A percentile compares a stretch with the other conserved stretches of the same genome.
Evolutionary conservation across 805 yeast genomes (phyloP).

Genomic region (Candida khao-thaluensis): DNA sequence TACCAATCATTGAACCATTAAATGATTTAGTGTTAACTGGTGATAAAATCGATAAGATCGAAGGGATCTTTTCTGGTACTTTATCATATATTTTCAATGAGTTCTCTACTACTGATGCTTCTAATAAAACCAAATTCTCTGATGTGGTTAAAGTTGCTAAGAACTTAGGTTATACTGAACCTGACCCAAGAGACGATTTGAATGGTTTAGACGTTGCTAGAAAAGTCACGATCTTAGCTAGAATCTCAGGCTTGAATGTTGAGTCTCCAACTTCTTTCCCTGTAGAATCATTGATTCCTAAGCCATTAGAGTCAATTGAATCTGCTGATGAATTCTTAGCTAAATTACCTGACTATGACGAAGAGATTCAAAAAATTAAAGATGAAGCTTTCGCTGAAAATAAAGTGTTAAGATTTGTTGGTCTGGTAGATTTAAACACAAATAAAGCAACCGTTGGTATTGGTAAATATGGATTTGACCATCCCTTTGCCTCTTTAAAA

Average conservation of each 20-base stretch:
- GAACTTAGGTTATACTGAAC: conserved; percentile 93
- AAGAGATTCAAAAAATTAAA: conserved; percentile 72
- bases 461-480: conserved; percentile 80
- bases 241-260: conserved; percentile 83
- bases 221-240: conserved; percentile 93
- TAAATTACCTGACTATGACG: conserved; percentile 80
- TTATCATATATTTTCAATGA: conserved; percentile 93
- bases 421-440: conserved; percentile 75
- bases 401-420: conserved; percentile 92
- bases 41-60: conserved; percentile 85
- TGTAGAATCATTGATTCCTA: conserved; percentile 90
- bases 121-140: conserved; percentile 69
- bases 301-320: conserved; percentile 69
- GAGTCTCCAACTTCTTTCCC: conserved; percentile 91
- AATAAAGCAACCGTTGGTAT: conserved; percentile 81
- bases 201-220: conserved; percentile 98
- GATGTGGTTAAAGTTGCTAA: conserved; percentile 89
- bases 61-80: conserved; percentile 96
- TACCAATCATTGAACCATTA: conserved; percentile 87
- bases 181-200: conserved; percentile 98
- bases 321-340: conserved; percentile 77
- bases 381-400: conserved; percentile 76
- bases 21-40: conserved; percentile 90
- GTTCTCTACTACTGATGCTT: conserved; percentile 68
- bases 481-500: conserved; percentile 92